These are phyloP conservation scores for Apiotrichum veenhuisii DNA, from an alignment of 1,284 basidiomycete species.

Conservation along the genomic window DNA sequence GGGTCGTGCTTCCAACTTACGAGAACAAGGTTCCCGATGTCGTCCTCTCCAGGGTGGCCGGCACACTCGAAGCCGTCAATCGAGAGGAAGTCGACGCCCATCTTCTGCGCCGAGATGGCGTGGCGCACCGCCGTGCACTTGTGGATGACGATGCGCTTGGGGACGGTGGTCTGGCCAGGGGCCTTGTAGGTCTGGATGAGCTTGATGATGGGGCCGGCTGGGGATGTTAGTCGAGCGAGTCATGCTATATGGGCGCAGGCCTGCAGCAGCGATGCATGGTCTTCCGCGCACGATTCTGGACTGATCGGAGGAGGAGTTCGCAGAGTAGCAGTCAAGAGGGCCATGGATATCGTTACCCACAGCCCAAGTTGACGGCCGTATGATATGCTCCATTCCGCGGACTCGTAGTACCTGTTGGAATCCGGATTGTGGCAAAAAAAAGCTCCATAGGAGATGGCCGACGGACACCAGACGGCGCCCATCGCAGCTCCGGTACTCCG, in stretches of 20 bases:
- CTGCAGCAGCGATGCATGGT: too few species aligned
- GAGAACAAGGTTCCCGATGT: conserved; percentile 85
- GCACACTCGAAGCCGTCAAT: conserved; percentile 91
- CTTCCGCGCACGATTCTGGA: too few species aligned
- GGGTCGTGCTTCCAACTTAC: conserved; percentile 50
- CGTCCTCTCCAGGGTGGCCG: conserved; percentile 92
- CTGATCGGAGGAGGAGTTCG: too few species aligned
- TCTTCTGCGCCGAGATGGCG: conserved; percentile 70
- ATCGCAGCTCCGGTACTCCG: too few species aligned
- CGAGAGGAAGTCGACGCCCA: conserved; percentile 79
- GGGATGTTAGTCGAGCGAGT: neutral
- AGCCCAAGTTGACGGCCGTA: too few species aligned
- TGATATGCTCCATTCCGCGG: too few species aligned
- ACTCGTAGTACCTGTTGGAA: too few species aligned
- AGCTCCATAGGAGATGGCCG: neutral
- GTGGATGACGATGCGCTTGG: conserved; percentile 71
- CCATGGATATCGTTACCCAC: too few species aligned
- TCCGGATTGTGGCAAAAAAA: neutral
- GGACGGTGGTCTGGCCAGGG: conserved; percentile 14
- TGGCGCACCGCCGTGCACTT: conserved; percentile 87
- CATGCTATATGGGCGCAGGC: too few species aligned
- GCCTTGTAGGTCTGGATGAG: conserved; percentile 63
- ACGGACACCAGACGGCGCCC: too few species aligned
- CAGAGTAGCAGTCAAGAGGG: too few species aligned
- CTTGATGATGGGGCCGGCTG: conserved; percentile 72